Evolutionary conservation across 495 filamentous ascomycete species (phyloP), one percentile per base, ranked within the genome.

Genomic region (Hyaloscypha variabilis): DNA sequence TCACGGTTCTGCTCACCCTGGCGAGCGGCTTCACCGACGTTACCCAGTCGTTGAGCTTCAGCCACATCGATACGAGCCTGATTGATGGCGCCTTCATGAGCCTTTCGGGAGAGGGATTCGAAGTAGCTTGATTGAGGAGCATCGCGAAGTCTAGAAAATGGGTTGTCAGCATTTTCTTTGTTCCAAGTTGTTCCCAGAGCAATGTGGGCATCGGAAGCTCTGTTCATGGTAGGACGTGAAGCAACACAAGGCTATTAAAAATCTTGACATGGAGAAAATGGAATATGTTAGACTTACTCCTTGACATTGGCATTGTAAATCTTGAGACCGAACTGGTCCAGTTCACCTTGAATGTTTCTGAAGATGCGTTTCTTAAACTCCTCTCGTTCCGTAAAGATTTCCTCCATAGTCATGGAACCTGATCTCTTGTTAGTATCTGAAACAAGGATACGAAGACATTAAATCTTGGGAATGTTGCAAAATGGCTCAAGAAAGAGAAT

Each of bases 271-370:
- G n/a, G n/a, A n/a, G n/a, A n/a, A n/a, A n/a, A n/a, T n/a, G n/a
- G n/a, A n/a, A n/a, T n/a, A n/a, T n/a, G n/a, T n/a, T n/a, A n/a
- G n/a, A n/a, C n/a, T n/a, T n/a, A n/a, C 69, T 95, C 91, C 73
- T 93, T 93, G 64, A 94, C 88, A 76, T 93, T 91, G 74, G 88
- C 83, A 71, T 90, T 90, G 77, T 92, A 91, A 65, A 87, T 88
- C 71, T 83, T 85, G 17, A 93, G 76, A 36, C 90, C 91, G 71
- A 93, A 92, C 68, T 91, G 86, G 66, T 86, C 79, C 10, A 93
- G 77, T 71, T 95, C 91, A 36, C 77, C 81, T 75, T 93, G 89
- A 42, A 95, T 90, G 73, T 91, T 90, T 68, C 82, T 79, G 72
- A 92, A 91, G 62, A 94, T 90, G 62, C 90, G 83, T 30, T 80